These are phyloP conservation scores for Colletotrichum tanaceti DNA, from an alignment of 2,329 filamentous ascomycete genomes.

Conservation along the genomic window DNA sequence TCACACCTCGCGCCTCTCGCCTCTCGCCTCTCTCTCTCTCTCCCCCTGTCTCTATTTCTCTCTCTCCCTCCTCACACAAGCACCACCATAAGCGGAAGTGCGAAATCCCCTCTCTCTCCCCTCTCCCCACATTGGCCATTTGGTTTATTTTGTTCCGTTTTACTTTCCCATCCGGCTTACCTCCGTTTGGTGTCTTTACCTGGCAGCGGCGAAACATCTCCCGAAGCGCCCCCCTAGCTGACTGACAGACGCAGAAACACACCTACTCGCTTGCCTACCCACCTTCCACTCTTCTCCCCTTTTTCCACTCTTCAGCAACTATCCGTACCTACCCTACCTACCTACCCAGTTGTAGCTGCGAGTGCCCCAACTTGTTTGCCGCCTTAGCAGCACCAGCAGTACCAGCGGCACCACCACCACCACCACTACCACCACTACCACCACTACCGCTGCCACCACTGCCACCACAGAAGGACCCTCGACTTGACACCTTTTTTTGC, in stretches of 20 bases:
- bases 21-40: background rate
- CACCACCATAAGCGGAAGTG: slow-evolving; percentile 23
- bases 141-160: background rate
- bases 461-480: slow-evolving; percentile 12
- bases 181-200: slow-evolving; percentile 8
- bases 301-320: slow-evolving; percentile 43
- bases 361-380: slow-evolving; percentile 41
- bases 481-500: slow-evolving; percentile 13
- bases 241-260: slow-evolving; percentile 30
- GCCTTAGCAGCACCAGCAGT: slow-evolving; percentile 19
- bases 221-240: slow-evolving; percentile 10
- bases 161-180: slow-evolving; percentile 2
- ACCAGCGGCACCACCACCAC: too few relatives aligned
- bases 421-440: slow-evolving; percentile 8
- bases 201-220: slow-evolving; percentile 25
- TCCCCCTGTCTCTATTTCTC: background rate
- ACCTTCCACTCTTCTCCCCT: slow-evolving; percentile 38
- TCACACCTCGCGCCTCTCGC: background rate
- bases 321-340: too few relatives aligned
- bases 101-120: slow-evolving; percentile 2
- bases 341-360: slow-evolving; percentile 33
- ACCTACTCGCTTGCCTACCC: slow-evolving; percentile 21
- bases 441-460: background rate
- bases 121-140: slow-evolving; percentile 18
- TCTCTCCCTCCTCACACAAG: slow-evolving; percentile 12